Base-by-base conservation (phyloP, 768 basidiomycete genomes). In the Psilocybe tampanensis region DNA sequence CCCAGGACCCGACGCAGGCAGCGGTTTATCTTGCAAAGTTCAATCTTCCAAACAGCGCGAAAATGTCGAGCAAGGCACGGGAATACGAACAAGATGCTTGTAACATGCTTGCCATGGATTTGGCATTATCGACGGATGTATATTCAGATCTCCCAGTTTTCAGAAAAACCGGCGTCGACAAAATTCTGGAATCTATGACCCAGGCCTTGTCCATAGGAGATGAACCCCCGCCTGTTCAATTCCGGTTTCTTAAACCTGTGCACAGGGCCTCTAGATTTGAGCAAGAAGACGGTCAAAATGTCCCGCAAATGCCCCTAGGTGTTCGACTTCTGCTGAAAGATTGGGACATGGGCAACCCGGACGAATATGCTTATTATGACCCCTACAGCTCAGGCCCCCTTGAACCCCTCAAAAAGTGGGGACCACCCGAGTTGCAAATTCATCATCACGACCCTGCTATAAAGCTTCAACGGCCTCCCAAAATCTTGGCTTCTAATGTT, bases 291-390 rank as follows among this genome's bases (percentile, higher is more conserved):
- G 48, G 56, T 19, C 58, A 42, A 34, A 55, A 64, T 44, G 42
- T 34, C 2, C 23, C 56, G 12, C 56, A 61, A 23, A 60, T 78
- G 18, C 80, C 85, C 0, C 68, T 78, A 2, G 87, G 87, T 2
- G 84, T 88, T 9, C 78, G 86, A 24, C 74, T 86, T 19, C 75
- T 93, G 39, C 68, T 93, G 54, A 78, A 80, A 54, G 87, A 89
- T 42, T 93, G 91, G 91, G 76, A 82, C 48, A 58, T 82, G 21
- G 84, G 86, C 12, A 74, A 85, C 67, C 82, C 84, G 3, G 69
- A 74, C 2, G 66, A 76, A 6, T 87, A 83, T 60, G 62, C 65
- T 2, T 89, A 84, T 63, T 67, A 59, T 9, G 86, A 90, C 60
- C 82, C 82, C 1, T 90, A 88, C 64, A 57, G 59, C n/a, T 12